Conservation (phyloP, 2,329 filamentous ascomycete genomes). For the Colletotrichum lupini region DNA sequence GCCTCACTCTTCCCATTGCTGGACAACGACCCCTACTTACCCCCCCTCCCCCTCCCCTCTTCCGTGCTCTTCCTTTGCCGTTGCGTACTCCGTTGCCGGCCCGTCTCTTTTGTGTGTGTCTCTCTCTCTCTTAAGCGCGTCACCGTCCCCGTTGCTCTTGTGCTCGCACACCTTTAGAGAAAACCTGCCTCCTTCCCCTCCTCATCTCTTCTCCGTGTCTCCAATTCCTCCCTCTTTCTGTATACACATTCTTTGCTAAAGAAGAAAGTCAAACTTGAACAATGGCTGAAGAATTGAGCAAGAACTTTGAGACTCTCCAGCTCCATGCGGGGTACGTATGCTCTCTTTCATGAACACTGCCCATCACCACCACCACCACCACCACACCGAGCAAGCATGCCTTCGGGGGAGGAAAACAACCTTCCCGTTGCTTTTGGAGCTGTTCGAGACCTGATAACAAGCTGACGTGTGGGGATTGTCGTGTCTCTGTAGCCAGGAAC, state of each 20-base stretch:
- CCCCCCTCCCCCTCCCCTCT: neutral
- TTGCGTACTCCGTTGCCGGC: constrained; percentile 31
- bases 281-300: constrained; percentile 60
- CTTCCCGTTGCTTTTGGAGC: neutral
- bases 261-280: constrained; percentile 25
- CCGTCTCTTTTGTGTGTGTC: neutral
- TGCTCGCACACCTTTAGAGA: constrained; percentile 7
- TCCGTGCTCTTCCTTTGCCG: neutral
- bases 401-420: neutral
- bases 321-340: constrained; percentile 80
- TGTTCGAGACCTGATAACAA: neutral
- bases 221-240: constrained; percentile 27
- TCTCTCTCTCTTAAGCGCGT: constrained; percentile 10
- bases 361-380: neutral
- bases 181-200: constrained; percentile 9
- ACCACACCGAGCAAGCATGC: neutral
- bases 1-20: neutral
- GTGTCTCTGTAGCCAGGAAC: constrained; percentile 70
- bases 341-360: neutral
- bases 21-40: neutral
- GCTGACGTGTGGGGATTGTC: constrained; percentile 19
- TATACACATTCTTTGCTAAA: constrained; percentile 40
- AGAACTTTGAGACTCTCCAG: constrained; percentile 86
- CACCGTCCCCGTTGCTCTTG: neutral
- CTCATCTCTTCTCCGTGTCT: neutral